These are phyloP conservation scores for Phycomyces nitens DNA, from an alignment of 192 early-diverging fungal genomes.

Conservation along the genomic window DNA sequence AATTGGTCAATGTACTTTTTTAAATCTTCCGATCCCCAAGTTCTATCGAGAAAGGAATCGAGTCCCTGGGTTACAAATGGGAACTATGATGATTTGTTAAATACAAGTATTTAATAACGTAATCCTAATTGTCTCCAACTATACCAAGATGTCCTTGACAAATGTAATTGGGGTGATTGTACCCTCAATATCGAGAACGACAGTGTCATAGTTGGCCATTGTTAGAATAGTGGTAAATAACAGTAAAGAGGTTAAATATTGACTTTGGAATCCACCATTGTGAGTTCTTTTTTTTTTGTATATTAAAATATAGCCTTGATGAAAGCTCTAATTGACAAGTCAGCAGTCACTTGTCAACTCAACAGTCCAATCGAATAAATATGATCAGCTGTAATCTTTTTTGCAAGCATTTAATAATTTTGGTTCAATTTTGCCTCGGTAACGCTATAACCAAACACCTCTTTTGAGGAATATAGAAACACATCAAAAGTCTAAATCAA, in stretches of 20 bases:
- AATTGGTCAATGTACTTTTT: conserved; percentile 41
- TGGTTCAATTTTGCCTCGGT: too few relatives aligned
- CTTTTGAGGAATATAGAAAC: too few relatives aligned
- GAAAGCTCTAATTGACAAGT: too few relatives aligned
- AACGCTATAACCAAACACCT: too few relatives aligned
- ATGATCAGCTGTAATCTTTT: too few relatives aligned
- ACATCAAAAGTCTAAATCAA: too few relatives aligned
- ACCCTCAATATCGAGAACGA: conserved; percentile 90
- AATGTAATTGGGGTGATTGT: conserved; percentile 96
- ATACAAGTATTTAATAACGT: background rate
- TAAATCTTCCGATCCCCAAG: conserved; percentile 45
- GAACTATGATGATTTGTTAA: conserved; percentile 51
- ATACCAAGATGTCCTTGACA: conserved; percentile 83
- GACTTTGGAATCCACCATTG: background rate
- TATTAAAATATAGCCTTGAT: background rate
- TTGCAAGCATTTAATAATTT: too few relatives aligned
- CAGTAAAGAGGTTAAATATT: background rate
- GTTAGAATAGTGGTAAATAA: background rate
- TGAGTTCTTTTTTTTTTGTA: background rate
- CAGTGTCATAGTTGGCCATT: conserved; percentile 42
- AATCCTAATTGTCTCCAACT: background rate
- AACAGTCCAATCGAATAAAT: too few relatives aligned
- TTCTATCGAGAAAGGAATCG: conserved; percentile 60
- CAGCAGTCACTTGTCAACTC: too few relatives aligned
- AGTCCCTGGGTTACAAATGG: conserved; percentile 74